Conservation (phyloP, 441 rosid genomes). For the Adansonia madagascariensis region DNA sequence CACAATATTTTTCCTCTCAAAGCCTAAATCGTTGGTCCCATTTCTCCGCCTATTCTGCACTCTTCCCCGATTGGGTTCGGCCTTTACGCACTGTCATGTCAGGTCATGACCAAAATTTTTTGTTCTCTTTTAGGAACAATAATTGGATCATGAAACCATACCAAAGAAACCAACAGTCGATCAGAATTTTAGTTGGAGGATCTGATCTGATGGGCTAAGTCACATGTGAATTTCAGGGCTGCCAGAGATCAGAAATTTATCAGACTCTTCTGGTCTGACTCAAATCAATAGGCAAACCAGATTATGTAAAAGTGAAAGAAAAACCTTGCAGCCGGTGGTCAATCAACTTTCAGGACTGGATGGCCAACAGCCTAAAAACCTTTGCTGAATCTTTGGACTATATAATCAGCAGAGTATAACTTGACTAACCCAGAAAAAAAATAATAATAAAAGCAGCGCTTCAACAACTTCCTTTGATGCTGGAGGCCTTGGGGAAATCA, state of each 20-base stretch:
- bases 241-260: too few relatives aligned
- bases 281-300: too few relatives aligned
- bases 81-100: background rate
- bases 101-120: background rate
- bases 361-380: background rate
- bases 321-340: slow-evolving; percentile 19
- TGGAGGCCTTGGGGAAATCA: too few relatives aligned
- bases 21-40: background rate
- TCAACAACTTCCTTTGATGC: background rate
- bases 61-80: background rate
- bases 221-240: too few relatives aligned
- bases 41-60: background rate
- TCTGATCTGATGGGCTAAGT: background rate
- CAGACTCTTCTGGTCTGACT: too few relatives aligned
- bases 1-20: too few relatives aligned
- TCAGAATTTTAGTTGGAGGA: background rate
- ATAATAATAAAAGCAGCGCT: too few relatives aligned
- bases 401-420: background rate
- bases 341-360: background rate
- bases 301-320: background rate
- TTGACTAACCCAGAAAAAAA: background rate
- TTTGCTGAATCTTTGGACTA: background rate
- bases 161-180: background rate
- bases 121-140: background rate
- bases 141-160: background rate